Base-by-base conservation (phyloP, 1,284 basidiomycete genomes). In the Bondarzewia mesenterica region DNA sequence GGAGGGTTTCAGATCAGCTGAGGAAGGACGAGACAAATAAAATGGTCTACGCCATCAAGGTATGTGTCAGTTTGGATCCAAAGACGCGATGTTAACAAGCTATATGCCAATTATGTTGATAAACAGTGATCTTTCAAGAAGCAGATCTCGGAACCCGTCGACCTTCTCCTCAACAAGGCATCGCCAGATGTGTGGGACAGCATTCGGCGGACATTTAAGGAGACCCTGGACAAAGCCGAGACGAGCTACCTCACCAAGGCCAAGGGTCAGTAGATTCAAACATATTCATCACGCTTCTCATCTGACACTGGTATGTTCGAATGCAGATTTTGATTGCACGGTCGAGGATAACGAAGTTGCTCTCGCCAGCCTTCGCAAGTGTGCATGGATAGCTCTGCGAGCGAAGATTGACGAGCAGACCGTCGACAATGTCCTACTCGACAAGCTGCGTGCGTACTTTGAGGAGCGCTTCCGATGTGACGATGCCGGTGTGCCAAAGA, bases 21-120 rank as follows among this genome's bases (percentile, higher is more conserved):
- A 78, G 95, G 57, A 90, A 87, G 58, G 95, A 99, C 59, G 95
- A 99, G 73, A 98, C 93, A 42, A 94, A 94, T 74, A 99, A 99
- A 77, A 95, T 96, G 89, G 75, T 98, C 58, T 93, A 91, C 59
- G 68, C 79, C 23, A 93, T 97, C 54, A 93, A 97, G 80, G 91
- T 91, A 49, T 51, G 74, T 59, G 14, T 12, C n/a, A n/a, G 29
- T 15, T 5, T 15, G 14, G 39, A 41, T 16, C 4, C 6, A 25
- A 2, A 22, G 18, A 20, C 7, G 18, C n/a, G 10, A 8, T 10
- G 20, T 21, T 8, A 1, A 7, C 14, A n/a, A 26, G 22, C 29
- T 51, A n/a, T n/a, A n/a, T n/a, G n/a, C n/a, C n/a, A n/a, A n/a
- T n/a, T n/a, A n/a, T n/a, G n/a, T n/a, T n/a, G n/a, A n/a, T n/a